Conservation (phyloP, 805 yeast genomes). For the Nakazawaea ernobii region DNA sequence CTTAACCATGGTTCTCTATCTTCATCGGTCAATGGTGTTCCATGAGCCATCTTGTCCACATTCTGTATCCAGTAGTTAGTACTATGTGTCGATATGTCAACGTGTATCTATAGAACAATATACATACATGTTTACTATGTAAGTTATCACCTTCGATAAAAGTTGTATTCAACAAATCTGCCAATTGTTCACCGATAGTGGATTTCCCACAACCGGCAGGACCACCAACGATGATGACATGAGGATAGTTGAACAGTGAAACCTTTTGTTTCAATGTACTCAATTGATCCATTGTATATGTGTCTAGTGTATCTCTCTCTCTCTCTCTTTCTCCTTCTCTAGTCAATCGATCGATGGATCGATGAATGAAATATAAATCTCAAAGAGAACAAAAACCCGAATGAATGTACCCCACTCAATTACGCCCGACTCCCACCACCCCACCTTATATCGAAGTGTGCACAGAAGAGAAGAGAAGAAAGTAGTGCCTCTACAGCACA, state of each 20-base stretch:
- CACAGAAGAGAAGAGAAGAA: too few relatives aligned
- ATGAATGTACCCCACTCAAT: too few relatives aligned
- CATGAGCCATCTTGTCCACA: conserved; percentile 75
- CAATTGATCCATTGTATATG: neutral
- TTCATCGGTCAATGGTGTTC: conserved; percentile 78
- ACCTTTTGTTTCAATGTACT: neutral
- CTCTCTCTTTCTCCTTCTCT: neutral
- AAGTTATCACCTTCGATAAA: conserved; percentile 83
- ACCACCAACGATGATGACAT: conserved; percentile 66
- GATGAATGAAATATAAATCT: too few relatives aligned
- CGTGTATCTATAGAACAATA: too few relatives aligned
- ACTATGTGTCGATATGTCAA: neutral
- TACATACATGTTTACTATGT: conserved; percentile 44
- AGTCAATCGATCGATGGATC: neutral
- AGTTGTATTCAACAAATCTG: conserved; percentile 39
- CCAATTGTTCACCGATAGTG: conserved; percentile 57
- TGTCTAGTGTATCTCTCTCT: neutral
- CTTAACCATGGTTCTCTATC: conserved; percentile 92
- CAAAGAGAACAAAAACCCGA: too few relatives aligned
- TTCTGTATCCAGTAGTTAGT: conserved; percentile 29
- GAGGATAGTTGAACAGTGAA: neutral
- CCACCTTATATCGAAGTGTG: too few relatives aligned
- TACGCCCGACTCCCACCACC: too few relatives aligned
- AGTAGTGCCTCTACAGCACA: too few relatives aligned
- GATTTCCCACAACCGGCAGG: conserved; percentile 97